Base-by-base conservation (phyloP, 345 rosid genomes). In the Hibiscus mutabilis region DNA sequence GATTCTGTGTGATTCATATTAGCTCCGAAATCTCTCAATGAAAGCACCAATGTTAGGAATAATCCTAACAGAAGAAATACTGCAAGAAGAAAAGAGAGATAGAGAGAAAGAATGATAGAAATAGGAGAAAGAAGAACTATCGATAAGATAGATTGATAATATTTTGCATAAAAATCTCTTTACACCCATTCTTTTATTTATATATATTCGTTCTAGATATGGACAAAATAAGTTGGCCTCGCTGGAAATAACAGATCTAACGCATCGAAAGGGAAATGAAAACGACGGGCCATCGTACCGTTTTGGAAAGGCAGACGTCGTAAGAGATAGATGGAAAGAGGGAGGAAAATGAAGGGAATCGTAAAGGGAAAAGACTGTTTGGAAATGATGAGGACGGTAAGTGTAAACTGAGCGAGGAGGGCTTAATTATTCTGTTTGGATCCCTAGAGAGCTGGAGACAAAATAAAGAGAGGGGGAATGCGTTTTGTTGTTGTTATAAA, bases 171-270 rank as follows among this genome's bases (percentile, higher is more conserved):
- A n/a, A n/a, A n/a, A n/a, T n/a, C n/a, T n/a, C n/a, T n/a, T n/a
- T n/a, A n/a, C n/a, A n/a, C n/a, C n/a, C n/a, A n/a, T n/a, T n/a
- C n/a, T n/a, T n/a, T n/a, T n/a, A n/a, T n/a, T n/a, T n/a, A n/a
- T n/a, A n/a, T n/a, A n/a, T n/a, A n/a, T n/a, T n/a, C n/a, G n/a
- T n/a, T n/a, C n/a, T n/a, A n/a, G n/a, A n/a, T n/a, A n/a, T n/a
- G n/a, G n/a, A n/a, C n/a, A n/a, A n/a, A n/a, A n/a, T n/a, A n/a
- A n/a, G n/a, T n/a, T n/a, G n/a, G n/a, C n/a, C n/a, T n/a, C n/a
- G n/a, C n/a, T n/a, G n/a, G n/a, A 52, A 72, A 51, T 14, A 51
- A 9, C 69, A 72, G 75, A 72, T 72, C 75, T 72, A 52, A 60
- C 53, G 59, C 58, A 27, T 24, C 22, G 57, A 60, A 60, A 58